Percentiles rank a stretch among this genome's conserved stretches.
Conservation (phyloP, 139 green algal genomes). For the Chlorella sp. region DNA sequence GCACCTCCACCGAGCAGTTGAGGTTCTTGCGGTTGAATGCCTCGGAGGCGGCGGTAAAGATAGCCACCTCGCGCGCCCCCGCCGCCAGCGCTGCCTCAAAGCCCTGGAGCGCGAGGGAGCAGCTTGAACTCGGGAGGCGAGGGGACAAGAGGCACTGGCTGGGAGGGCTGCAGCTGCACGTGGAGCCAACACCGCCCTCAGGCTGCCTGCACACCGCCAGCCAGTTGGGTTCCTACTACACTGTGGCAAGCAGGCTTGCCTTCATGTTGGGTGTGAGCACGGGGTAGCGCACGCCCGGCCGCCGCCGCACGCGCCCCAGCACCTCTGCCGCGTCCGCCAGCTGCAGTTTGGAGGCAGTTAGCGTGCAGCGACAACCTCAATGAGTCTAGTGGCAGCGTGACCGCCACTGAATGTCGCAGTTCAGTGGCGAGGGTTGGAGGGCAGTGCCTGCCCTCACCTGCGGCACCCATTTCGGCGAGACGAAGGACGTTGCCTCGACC, state of each 20-base stretch:
- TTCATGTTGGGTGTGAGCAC: constrained; percentile 92
- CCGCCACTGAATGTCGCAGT: too few species aligned
- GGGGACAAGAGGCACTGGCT: not conserved
- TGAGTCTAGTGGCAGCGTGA: too few species aligned
- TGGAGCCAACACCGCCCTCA: too few species aligned
- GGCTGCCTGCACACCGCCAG: too few species aligned
- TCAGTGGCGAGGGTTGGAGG: too few species aligned
- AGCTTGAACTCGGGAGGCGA: too few species aligned
- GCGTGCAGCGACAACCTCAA: too few species aligned
- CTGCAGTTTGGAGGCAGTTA: constrained; percentile 41
- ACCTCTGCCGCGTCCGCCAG: constrained; percentile 84
- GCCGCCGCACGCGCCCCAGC: constrained; percentile 57
- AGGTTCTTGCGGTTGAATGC: constrained; percentile 89
- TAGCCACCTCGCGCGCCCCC: constrained; percentile 85
- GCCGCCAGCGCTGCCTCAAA: constrained; percentile 78
- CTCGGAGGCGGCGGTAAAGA: constrained; percentile 87
- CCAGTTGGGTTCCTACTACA: not conserved
- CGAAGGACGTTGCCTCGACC: constrained; percentile 90
- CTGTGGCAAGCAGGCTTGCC: constrained; percentile 14
- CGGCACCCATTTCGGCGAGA: constrained; percentile 91
- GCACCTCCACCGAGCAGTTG: constrained; percentile 85
- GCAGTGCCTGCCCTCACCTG: too few species aligned
- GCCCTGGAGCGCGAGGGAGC: constrained; percentile 57
- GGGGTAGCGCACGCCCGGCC: constrained; percentile 67
- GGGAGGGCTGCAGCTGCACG: not conserved